These are phyloP conservation scores for Pichia sp. DNA, from an alignment of 1,139 yeast genomes.

Conservation along the genomic window DNA sequence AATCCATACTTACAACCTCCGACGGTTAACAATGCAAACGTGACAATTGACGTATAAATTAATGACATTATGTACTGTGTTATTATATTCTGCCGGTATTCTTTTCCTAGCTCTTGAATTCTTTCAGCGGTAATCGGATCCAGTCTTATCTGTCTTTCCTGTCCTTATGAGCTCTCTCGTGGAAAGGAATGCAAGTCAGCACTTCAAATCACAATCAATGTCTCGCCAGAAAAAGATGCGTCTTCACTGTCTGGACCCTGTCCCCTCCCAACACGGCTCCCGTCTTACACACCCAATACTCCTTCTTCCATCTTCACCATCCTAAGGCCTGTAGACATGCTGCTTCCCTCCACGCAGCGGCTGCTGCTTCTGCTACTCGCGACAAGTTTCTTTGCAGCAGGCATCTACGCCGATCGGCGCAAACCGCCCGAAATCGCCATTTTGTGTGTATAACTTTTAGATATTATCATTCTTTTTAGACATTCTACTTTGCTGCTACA, in stretches of 20 bases:
- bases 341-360: constrained; percentile 1
- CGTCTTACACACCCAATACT: not conserved
- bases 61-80: constrained; percentile 9
- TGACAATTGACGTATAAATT: constrained; percentile 12
- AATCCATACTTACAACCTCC: constrained; percentile 16
- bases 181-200: not conserved
- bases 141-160: not conserved
- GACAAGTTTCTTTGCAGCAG: not conserved
- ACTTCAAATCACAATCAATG: not conserved
- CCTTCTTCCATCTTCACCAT: not conserved
- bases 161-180: not conserved
- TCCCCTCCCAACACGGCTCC: not conserved
- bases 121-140: not conserved
- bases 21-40: constrained; percentile 15
- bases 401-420: too few relatives aligned
- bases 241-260: not conserved
- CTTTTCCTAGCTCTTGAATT: not conserved
- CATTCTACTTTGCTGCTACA: not conserved
- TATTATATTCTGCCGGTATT: not conserved
- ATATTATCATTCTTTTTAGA: not conserved
- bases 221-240: not conserved
- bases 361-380: not conserved
- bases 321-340: not conserved
- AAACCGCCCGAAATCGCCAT: too few relatives aligned
- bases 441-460: too few relatives aligned